Conservation (phyloP, 1,284 basidiomycete species). For the Tilletia horrida region DNA sequence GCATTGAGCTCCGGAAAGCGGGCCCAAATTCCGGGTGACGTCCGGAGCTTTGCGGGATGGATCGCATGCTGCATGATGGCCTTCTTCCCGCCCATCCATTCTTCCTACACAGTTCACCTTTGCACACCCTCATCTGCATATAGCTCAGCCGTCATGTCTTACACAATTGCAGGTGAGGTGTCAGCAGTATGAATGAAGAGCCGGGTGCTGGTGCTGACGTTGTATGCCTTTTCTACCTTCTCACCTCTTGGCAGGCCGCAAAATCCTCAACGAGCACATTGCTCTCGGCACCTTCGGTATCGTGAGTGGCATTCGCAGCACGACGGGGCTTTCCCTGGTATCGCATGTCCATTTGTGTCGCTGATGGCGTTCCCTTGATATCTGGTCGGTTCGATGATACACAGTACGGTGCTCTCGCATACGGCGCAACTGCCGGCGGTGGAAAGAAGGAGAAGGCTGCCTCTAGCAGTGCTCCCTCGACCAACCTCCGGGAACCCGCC, state of each 20-base stretch:
- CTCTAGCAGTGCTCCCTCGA: slow-evolving; percentile 14
- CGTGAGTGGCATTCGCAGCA: neutral
- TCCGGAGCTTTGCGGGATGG: no score
- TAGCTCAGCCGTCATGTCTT: slow-evolving; percentile 34
- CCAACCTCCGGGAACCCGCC: slow-evolving; percentile 30
- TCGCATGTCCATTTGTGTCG: neutral
- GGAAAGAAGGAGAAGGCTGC: slow-evolving; percentile 27
- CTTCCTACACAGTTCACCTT: no score
- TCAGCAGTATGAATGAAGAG: no score
- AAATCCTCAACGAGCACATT: slow-evolving; percentile 52
- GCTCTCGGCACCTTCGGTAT: slow-evolving; percentile 39
- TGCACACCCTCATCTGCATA: no score
- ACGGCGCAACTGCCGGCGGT: slow-evolving; percentile 25
- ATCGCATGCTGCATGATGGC: no score
- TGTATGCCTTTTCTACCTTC: neutral
- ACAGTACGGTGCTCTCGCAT: slow-evolving; percentile 35
- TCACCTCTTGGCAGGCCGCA: slow-evolving; percentile 25
- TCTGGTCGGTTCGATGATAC: slow-evolving; percentile 12
- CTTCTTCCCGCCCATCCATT: slow-evolving; percentile 17
- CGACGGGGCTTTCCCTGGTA: neutral
- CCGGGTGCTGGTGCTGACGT: neutral
- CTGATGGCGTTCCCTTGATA: neutral
- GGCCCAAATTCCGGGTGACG: no score
- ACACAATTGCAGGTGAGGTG: slow-evolving; percentile 49
- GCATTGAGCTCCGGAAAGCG: no score